Evolutionary conservation across 768 basidiomycete genomes (phyloP).

Genomic region (Pleurotus giganteus): DNA sequence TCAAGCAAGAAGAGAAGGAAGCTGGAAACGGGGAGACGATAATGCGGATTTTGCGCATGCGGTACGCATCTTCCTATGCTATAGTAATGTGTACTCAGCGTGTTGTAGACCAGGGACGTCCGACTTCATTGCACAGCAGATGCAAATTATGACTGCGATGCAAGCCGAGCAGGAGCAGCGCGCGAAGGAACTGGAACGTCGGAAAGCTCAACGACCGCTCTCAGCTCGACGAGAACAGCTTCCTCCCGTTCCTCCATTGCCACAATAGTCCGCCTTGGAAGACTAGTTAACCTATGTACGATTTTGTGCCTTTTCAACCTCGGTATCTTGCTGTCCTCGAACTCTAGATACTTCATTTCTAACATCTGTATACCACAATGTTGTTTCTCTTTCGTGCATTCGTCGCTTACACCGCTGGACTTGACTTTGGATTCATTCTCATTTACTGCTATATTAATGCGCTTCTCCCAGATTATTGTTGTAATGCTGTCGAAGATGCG

Average conservation of each 20-base stretch:
- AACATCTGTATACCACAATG: too few species aligned
- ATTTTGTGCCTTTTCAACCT: too few species aligned
- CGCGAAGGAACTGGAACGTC: conserved; percentile 57
- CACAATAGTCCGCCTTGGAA: conserved; percentile 17
- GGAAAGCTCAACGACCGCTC: conserved; percentile 54
- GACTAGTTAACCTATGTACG: too few species aligned
- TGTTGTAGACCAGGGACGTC: conserved; percentile 64
- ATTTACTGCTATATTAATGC: too few species aligned
- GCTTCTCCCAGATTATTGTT: too few species aligned
- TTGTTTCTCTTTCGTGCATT: too few species aligned
- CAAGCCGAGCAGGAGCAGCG: conserved; percentile 79
- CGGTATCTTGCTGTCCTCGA: too few species aligned
- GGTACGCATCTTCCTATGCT: conserved; percentile 43
- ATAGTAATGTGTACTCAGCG: conserved; percentile 1
- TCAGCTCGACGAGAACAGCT: conserved; percentile 26
- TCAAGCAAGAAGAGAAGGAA: conserved; percentile 82
- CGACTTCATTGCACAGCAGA: conserved; percentile 87
- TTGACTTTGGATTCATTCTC: too few species aligned
- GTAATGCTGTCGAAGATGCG: too few species aligned
- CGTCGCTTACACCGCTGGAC: too few species aligned
- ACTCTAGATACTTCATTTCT: too few species aligned
- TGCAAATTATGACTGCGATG: conserved; percentile 79
- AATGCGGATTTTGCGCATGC: conserved; percentile 92
- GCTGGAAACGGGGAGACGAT: conserved; percentile 85
- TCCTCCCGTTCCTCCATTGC: conserved; percentile 39